Evolutionary conservation across 805 yeast genomes (phyloP), one percentile per base, ranked within the genome.

Genomic region (Nakazawaea ishiwadae): DNA sequence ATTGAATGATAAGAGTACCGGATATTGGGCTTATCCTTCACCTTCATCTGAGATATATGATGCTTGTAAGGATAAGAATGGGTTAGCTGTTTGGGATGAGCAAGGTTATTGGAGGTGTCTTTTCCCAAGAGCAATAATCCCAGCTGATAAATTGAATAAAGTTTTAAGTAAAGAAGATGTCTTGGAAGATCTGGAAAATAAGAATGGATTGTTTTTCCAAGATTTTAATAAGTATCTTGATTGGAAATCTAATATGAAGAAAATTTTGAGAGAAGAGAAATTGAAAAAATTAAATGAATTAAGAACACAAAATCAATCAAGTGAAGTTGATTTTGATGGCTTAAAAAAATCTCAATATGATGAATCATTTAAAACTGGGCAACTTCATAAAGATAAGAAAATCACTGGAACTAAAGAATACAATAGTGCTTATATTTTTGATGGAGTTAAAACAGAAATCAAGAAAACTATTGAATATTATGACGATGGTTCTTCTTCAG

Each of bases 71-170:
- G 74, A 73, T 16, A 62, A 71, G 27, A 64, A 77, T 7, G 98
- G 99, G 3, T 62, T 73, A 5, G 75, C 87, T 0, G 80, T 79
- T 10, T 91, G 97, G 96, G 95, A 88, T 55, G 48, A 59, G 23
- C 69, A 73, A 17, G 98, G 97, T 0, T 75, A 80, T 59, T 91
- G 97, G 97, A 75, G 90, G 55, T 91, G 98, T 62, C 64, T 91
- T 35, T 83, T 90, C 59, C 96, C 96, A 10, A 69, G 70, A 53
- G 62, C 59, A 36, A 66, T 46, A 48, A 70, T 51, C 38, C 66
- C 53, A 43, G 56, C 44, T 32, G 64, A 40, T 48, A 66, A 58
- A 46, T 48, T 51, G 39, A 55, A 55, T 16, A 58, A 57, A 11
- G 54, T 71, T 16, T 53, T 79, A 42, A 68, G 81, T 21, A 76